Conservation (phyloP, 352 stramenopile species). For the Phytophthora pinifolia region DNA sequence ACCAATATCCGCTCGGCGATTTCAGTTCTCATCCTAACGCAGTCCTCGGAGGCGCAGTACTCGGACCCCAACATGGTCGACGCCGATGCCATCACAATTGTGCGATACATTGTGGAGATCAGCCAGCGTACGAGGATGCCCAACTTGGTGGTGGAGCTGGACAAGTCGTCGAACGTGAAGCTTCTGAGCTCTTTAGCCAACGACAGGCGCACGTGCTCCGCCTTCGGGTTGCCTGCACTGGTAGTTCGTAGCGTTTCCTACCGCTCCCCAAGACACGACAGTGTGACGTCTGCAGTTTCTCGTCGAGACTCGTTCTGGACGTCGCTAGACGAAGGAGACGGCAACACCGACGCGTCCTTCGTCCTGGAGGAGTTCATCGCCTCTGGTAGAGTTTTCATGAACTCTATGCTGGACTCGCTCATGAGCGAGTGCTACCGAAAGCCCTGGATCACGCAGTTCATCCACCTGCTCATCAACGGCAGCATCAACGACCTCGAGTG, state of each 20-base stretch:
- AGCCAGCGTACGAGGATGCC: constrained; percentile 62
- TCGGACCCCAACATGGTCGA: constrained; percentile 83
- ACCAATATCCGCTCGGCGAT: constrained; percentile 59
- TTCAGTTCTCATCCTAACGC: constrained; percentile 68
- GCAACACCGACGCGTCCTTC: constrained; percentile 39
- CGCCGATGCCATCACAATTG: constrained; percentile 76
- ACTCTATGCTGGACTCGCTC: constrained; percentile 68
- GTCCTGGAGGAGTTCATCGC: constrained; percentile 74
- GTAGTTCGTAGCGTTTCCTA: constrained; percentile 48
- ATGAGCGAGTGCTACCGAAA: constrained; percentile 83
- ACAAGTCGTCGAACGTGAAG: constrained; percentile 76
- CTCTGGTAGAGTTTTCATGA: constrained; percentile 74
- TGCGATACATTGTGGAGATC: constrained; percentile 84
- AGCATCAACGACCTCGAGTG: constrained; percentile 59
- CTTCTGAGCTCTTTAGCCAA: constrained; percentile 74
- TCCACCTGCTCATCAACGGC: constrained; percentile 67
- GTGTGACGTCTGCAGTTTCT: constrained; percentile 2
- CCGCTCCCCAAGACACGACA: constrained; percentile 41
- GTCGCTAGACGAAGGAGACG: constrained; percentile 37
- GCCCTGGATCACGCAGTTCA: constrained; percentile 68
- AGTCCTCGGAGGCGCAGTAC: constrained; percentile 48
- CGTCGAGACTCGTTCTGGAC: constrained; percentile 49
- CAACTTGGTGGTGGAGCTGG: constrained; percentile 75
- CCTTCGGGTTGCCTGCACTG: constrained; percentile 38
- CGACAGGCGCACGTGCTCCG: constrained; percentile 40